A percentile compares a stretch with the other conserved stretches of the same genome.
Evolutionary conservation across 129 eudicot genomes (phyloP).

Genomic region (Chrysanthemum lavandulifolium): DNA sequence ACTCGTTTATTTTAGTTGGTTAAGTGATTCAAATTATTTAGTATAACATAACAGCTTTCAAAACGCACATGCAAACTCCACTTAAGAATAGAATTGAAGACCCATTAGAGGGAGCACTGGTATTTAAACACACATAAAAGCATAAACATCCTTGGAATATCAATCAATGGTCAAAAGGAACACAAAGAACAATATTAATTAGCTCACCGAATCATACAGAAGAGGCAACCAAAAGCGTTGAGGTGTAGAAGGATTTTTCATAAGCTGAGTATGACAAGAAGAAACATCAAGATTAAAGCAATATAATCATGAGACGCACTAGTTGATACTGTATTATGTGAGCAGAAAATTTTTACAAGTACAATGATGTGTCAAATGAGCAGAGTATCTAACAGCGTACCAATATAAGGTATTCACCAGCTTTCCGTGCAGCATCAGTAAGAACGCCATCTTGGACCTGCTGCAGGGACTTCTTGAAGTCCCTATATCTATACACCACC

Average conservation of each 20-base stretch:
- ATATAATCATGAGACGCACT: not conserved
- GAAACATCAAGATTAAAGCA: not conserved
- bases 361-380: not conserved
- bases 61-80: too few relatives aligned
- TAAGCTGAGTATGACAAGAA: slow-evolving; percentile 54
- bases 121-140: too few relatives aligned
- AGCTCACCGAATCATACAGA: slow-evolving; percentile 78
- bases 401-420: slow-evolving; percentile 73
- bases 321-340: not conserved
- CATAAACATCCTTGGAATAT: too few relatives aligned
- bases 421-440: slow-evolving; percentile 68
- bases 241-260: slow-evolving; percentile 97
- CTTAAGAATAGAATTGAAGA: too few relatives aligned
- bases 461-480: slow-evolving; percentile 80
- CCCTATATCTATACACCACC: slow-evolving; percentile 70
- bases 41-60: too few relatives aligned
- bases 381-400: slow-evolving; percentile 34
- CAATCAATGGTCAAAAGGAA: not conserved
- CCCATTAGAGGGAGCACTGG: too few relatives aligned
- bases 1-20: too few relatives aligned
- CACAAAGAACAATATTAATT: not conserved
- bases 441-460: slow-evolving; percentile 59
- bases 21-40: too few relatives aligned
- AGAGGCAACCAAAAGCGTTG: slow-evolving; percentile 93
- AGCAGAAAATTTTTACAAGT: too few relatives aligned